Conservation (phyloP, 2,329 filamentous ascomycete genomes). For the Sporothrix schenckii region DNA sequence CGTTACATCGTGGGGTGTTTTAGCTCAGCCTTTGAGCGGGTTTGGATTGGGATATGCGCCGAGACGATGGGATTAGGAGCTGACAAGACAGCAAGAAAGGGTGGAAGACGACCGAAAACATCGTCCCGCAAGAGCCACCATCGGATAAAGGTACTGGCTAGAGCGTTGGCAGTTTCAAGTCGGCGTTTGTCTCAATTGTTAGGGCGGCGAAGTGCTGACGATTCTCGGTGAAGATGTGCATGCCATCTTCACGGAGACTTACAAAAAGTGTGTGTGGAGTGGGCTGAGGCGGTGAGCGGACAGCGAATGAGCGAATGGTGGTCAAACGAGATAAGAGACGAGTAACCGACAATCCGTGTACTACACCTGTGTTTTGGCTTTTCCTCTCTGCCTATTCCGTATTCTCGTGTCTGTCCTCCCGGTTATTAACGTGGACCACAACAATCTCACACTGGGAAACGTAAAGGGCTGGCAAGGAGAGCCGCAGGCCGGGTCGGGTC, state of each 20-base stretch:
- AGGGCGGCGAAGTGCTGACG: background rate
- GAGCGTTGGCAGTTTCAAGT: background rate
- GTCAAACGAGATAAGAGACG: background rate
- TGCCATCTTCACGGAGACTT: background rate
- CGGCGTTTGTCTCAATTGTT: background rate
- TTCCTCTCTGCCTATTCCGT: background rate
- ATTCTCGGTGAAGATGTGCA: slow-evolving; percentile 20
- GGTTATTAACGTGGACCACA: slow-evolving; percentile 3
- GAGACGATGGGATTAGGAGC: too few relatives aligned
- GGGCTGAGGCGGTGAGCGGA: background rate
- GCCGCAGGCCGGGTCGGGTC: background rate
- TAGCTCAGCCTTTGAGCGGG: background rate
- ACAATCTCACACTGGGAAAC: background rate
- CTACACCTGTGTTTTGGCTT: background rate
- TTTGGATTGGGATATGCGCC: background rate
- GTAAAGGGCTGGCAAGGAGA: background rate
- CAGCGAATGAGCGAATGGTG: too few relatives aligned
- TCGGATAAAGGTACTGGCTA: background rate
- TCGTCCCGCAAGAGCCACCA: background rate
- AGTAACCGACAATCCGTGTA: too few relatives aligned
- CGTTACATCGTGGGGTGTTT: slow-evolving; percentile 17
- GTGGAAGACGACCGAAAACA: background rate
- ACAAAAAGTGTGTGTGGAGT: slow-evolving; percentile 8
- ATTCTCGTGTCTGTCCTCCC: background rate
- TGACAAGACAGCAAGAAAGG: background rate